These are phyloP conservation scores for Vaccinium macrocarpon DNA, from an alignment of 148 eudicot species.

Conservation along the genomic window DNA sequence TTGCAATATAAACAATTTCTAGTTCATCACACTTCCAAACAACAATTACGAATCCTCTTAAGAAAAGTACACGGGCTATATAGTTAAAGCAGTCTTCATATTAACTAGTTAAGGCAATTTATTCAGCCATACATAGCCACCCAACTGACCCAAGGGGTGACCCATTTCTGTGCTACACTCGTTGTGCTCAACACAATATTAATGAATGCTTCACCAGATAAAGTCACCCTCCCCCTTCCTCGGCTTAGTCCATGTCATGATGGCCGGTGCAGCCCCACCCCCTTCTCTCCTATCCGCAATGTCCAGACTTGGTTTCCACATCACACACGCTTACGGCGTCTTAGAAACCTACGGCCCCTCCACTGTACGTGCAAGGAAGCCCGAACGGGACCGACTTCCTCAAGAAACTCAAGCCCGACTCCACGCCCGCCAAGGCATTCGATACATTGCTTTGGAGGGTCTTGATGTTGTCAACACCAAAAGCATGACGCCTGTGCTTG, in stretches of 20 bases:
- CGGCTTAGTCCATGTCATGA: constrained; percentile 70
- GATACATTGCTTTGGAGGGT: constrained; percentile 63
- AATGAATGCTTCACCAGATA: constrained; percentile 63
- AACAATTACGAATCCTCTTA: too few species aligned
- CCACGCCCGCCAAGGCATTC: constrained; percentile 81
- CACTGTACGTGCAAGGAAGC: constrained; percentile 89
- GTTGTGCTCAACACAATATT: constrained; percentile 89
- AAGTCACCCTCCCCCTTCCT: constrained; percentile 67
- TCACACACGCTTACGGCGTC: constrained; percentile 86
- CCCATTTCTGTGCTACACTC: constrained; percentile 96
- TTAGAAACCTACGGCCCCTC: constrained; percentile 92
- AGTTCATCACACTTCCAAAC: too few species aligned
- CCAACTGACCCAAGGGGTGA: constrained; percentile 61
- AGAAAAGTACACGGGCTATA: too few species aligned
- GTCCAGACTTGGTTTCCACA: constrained; percentile 72
- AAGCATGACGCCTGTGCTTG: constrained; percentile 71
- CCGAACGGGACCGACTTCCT: constrained; percentile 79
- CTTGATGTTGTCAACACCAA: constrained; percentile 61
- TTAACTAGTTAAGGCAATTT: constrained; percentile 48
- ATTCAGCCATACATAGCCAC: constrained; percentile 62
- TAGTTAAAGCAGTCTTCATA: too few species aligned
- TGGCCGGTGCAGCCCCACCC: constrained; percentile 95
- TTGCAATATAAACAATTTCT: too few species aligned
- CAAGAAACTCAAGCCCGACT: constrained; percentile 66
- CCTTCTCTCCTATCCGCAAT: constrained; percentile 70